These are phyloP conservation scores for Daedalea quercina DNA, from an alignment of 768 basidiomycete species.

Conservation along the genomic window DNA sequence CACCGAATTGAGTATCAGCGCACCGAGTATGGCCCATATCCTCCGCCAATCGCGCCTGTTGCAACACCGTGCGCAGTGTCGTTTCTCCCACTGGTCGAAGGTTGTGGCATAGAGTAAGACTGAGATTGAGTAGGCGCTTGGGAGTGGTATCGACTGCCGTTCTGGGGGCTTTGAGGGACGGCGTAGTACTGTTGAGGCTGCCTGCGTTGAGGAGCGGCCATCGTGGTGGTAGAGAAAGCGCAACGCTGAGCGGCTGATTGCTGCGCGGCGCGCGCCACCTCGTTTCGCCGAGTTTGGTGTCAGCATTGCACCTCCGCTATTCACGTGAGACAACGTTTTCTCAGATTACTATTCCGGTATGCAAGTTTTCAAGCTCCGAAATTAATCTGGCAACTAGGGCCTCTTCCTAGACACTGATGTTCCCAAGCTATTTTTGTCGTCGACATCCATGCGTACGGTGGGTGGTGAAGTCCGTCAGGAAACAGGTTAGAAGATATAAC, in stretches of 20 bases:
- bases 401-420: too few species aligned
- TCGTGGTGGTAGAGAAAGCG: constrained; percentile 11
- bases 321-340: too few species aligned
- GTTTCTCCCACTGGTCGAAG: constrained; percentile 26
- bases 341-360: too few species aligned
- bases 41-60: constrained; percentile 68
- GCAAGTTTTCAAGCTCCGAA: too few species aligned
- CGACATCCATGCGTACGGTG: too few species aligned
- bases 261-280: not conserved
- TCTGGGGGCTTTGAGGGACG: constrained; percentile 53
- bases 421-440: too few species aligned
- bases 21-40: constrained; percentile 87
- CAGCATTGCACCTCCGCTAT: too few species aligned
- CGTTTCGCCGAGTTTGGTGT: too few species aligned
- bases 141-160: constrained; percentile 25
- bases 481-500: too few species aligned
- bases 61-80: constrained; percentile 76
- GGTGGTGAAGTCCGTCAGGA: too few species aligned
- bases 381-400: too few species aligned
- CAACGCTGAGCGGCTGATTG: not conserved
- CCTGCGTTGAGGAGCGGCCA: constrained; percentile 32
- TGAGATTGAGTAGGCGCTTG: constrained; percentile 11
- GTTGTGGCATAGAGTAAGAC: constrained; percentile 20
- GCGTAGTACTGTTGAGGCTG: constrained; percentile 56
- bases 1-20: constrained; percentile 3